A percentile compares a stretch with the other conserved stretches of the same genome.
Evolutionary conservation across 78 protist species (phyloP).

Genomic region (Dictyostelium intermedium): DNA sequence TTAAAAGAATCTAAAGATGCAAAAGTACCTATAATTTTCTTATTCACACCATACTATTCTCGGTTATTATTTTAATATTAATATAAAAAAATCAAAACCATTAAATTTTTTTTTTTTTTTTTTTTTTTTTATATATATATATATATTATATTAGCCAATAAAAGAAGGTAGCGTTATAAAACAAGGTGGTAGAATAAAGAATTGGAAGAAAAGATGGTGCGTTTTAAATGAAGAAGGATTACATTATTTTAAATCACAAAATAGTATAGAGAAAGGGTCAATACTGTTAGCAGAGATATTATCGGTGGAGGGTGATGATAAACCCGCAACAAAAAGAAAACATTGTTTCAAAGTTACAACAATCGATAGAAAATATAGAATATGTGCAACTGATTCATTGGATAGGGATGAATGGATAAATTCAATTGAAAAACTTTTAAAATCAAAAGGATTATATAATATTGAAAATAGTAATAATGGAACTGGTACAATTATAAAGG

Average conservation of each 20-base stretch:
- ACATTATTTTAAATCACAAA: constrained; percentile 66
- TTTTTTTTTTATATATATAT: neutral
- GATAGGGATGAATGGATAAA: constrained; percentile 70
- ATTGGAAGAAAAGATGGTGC: constrained; percentile 77
- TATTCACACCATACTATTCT: neutral
- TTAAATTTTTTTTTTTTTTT: neutral
- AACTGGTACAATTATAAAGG: constrained; percentile 18
- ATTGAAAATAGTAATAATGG: neutral
- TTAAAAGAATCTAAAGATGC: neutral
- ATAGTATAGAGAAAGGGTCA: constrained; percentile 73
- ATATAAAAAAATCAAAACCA: neutral
- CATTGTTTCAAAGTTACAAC: constrained; percentile 63
- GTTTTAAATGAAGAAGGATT: constrained; percentile 70
- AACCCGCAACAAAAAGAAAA: constrained; percentile 50
- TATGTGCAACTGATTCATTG: constrained; percentile 70
- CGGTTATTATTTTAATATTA: neutral
- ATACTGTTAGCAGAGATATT: constrained; percentile 7
- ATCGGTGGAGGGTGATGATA: constrained; percentile 10
- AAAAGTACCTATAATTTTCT: neutral
- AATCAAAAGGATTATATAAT: constrained; percentile 7
- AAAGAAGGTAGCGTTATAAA: constrained; percentile 71
- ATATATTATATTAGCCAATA: neutral
- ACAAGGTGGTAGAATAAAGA: constrained; percentile 76
- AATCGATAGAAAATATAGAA: constrained; percentile 62
- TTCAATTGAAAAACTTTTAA: constrained; percentile 34